Conservation (phyloP, 225 moss, liverwort and hornwort species). For the Pleurozium schreberi region DNA sequence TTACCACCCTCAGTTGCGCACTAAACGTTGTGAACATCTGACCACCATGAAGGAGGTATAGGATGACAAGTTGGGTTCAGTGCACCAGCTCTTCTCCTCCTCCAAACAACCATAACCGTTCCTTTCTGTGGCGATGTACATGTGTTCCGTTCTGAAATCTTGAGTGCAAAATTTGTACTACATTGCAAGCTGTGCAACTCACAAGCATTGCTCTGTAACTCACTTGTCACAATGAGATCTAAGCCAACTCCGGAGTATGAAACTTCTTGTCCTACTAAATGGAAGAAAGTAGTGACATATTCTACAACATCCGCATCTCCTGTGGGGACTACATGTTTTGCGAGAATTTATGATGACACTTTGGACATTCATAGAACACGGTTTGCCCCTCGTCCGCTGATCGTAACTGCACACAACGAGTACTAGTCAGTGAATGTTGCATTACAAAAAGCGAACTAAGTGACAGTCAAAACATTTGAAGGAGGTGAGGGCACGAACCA, state of each 20-base stretch:
- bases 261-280: background rate
- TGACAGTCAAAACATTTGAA: background rate
- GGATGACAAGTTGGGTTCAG: background rate
- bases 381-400: constrained; percentile 98
- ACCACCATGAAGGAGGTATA: background rate
- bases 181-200: background rate
- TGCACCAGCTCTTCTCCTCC: background rate
- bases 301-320: background rate
- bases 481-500: background rate
- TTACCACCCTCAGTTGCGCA: background rate
- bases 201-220: background rate
- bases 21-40: background rate
- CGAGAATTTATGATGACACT: constrained; percentile 86
- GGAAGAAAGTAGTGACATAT: background rate
- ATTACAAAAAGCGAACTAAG: background rate
- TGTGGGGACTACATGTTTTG: constrained; percentile 62
- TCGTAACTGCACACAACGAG: constrained; percentile 52
- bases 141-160: background rate
- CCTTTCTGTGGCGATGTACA: background rate
- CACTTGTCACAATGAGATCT: background rate
- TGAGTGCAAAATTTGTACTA: background rate
- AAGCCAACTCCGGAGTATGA: background rate
- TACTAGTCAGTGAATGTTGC: background rate
- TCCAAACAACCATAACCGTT: background rate
- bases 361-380: constrained; percentile 91